phyloP scores from a whole-genome alignment of 2,329 filamentous ascomycete species.

The Colletotrichum falcatum region DNA sequence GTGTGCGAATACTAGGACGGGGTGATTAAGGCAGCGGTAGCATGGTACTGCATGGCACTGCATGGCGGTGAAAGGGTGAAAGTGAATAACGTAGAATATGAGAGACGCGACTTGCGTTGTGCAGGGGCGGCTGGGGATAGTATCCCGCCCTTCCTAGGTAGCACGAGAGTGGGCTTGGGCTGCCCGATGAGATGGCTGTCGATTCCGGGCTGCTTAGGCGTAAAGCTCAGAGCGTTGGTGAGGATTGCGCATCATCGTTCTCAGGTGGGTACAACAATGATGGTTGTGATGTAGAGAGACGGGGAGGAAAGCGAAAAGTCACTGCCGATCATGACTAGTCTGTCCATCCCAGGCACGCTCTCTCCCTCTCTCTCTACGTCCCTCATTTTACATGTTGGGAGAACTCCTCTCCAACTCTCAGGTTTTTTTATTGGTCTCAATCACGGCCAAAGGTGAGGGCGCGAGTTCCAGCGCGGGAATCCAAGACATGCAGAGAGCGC shows the following conservation, averaged over 20 bases:
- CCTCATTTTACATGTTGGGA: no score
- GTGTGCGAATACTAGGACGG: conserved; percentile 12
- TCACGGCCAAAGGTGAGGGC: background rate
- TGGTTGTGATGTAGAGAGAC: conserved; percentile 10
- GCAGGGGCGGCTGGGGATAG: conserved; percentile 33
- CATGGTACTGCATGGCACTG: conserved; percentile 5
- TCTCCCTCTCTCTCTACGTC: background rate
- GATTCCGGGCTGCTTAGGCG: background rate
- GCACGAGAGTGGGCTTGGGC: background rate
- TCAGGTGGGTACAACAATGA: background rate
- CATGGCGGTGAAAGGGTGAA: conserved; percentile 1
- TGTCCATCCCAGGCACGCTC: background rate
- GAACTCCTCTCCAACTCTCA: background rate
- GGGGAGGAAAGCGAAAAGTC: background rate
- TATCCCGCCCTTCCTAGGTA: conserved; percentile 17
- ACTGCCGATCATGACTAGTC: background rate
- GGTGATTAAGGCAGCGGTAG: conserved; percentile 10
- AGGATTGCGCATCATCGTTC: background rate
- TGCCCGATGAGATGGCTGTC: background rate
- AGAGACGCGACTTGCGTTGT: conserved; percentile 12
- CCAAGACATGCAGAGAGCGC: conserved; percentile 4
- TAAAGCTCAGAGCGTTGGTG: background rate
- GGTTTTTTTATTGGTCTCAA: background rate
- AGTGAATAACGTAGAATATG: background rate
- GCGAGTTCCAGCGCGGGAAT: background rate